Base-by-base conservation (phyloP, 2,329 filamentous ascomycete genomes). In the Rosellinia necatrix region DNA sequence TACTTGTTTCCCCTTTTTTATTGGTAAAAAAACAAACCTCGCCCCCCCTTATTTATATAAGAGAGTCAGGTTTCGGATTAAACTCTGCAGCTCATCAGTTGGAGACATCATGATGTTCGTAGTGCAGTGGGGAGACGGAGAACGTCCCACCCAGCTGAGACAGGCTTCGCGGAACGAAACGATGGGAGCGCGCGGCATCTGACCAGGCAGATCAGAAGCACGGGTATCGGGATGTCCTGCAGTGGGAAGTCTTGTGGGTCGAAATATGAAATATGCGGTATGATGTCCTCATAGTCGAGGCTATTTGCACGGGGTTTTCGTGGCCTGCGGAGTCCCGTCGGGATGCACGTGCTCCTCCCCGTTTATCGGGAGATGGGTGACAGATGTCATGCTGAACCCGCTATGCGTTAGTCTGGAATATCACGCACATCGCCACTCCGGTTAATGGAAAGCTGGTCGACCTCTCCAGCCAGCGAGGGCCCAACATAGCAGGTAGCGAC, bases 91-190 rank as follows among this genome's bases (percentile, higher is more conserved):
- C 27, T 49, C 22, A n/a, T 17, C 35, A 22, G 21, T 35, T 34
- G 13, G 25, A 52, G 42, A 37, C n/a, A 49, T 25, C 13, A 24
- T 44, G 6, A 22, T 13, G 15, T 42, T 21, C 9, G 22, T n/a
- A 49, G 49, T 17, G 19, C 15, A 24, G 21, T 17, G 13, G 29
- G 22, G 8, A 13, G 22, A n/a, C 12, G 22, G 15, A 46, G 25
- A 22, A 10, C 35, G 35, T 54, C 35, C 41, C 46, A 42, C 47
- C 3, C 19, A n/a, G 10, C 35, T 49, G 48, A 58, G 55, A 58
- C 58, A 57, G 37, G 42, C 44, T 42, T 43, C 27, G 37, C 42
- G 37, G 24, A 48, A 44, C 42, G 21, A 47, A 34, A 34, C 10
- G 35, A 43, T 19, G 10, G 22, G 40, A 30, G n/a, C 24, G 37